These are phyloP conservation scores for Paramecium sonneborni DNA, from an alignment of 73 alveolate species.

Conservation along the genomic window DNA sequence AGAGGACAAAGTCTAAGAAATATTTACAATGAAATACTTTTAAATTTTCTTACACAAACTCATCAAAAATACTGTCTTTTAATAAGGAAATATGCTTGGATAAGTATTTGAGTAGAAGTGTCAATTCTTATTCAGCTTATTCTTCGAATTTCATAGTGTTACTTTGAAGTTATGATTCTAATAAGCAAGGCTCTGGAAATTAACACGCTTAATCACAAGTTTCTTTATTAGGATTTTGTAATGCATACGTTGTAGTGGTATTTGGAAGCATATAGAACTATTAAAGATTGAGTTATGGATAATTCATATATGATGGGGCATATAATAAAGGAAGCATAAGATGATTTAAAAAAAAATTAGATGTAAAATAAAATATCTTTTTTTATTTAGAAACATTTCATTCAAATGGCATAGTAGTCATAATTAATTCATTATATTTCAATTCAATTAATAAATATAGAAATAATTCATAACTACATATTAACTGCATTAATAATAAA, in stretches of 20 bases:
- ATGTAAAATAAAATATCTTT: not conserved
- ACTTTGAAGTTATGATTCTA: not conserved
- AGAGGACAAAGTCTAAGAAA: not conserved
- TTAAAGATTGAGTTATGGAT: slow-evolving; percentile 50
- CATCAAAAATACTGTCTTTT: not conserved
- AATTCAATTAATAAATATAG: not conserved
- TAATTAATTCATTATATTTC: not conserved
- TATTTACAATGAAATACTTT: not conserved
- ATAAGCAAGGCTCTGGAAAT: not conserved
- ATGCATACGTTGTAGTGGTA: not conserved
- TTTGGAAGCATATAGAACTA: slow-evolving; percentile 8
- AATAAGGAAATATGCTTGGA: slow-evolving; percentile 25
- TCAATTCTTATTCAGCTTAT: not conserved
- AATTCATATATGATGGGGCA: not conserved
- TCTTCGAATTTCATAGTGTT: not conserved
- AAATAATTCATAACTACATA: not conserved
- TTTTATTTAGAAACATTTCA: not conserved
- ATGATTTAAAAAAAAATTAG: slow-evolving; percentile 42
- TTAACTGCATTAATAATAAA: not conserved
- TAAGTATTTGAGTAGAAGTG: not conserved
- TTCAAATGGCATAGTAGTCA: not conserved
- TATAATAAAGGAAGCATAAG: slow-evolving; percentile 51
- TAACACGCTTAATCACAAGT: slow-evolving; percentile 24
- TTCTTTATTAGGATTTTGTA: not conserved
- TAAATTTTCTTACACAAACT: not conserved